phyloP scores from a whole-genome alignment of 768 basidiomycete species.

The Termitomyces sp. region DNA sequence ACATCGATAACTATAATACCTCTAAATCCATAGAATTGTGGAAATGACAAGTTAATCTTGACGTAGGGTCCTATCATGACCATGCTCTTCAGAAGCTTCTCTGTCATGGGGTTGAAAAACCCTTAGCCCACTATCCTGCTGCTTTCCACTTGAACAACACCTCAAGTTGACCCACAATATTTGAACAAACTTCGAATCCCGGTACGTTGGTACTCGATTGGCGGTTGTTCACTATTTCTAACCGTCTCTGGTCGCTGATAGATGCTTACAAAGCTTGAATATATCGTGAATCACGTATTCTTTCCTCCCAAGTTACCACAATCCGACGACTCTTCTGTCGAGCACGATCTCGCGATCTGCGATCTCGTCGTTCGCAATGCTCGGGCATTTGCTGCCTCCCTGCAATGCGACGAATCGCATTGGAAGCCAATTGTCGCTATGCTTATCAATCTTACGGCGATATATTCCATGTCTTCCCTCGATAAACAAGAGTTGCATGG shows the following conservation, averaged over 20 bases:
- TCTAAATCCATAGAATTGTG: no score
- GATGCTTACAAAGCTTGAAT: slow-evolving; percentile 14
- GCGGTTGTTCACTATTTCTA: neutral
- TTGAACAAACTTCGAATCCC: neutral
- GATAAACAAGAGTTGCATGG: slow-evolving; percentile 5
- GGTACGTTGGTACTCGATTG: neutral
- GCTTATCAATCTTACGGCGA: slow-evolving; percentile 17
- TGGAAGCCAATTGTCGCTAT: slow-evolving; percentile 28
- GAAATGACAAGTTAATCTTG: no score
- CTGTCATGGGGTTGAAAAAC: neutral
- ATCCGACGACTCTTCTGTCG: slow-evolving; percentile 21
- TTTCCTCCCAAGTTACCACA: slow-evolving; percentile 36
- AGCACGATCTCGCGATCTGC: slow-evolving; percentile 22
- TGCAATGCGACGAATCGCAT: slow-evolving; percentile 6
- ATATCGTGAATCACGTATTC: slow-evolving; percentile 37
- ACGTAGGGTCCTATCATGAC: no score
- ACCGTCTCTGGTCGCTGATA: neutral
- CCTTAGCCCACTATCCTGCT: neutral
- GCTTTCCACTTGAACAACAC: neutral
- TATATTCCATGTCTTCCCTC: slow-evolving; percentile 3
- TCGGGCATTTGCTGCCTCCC: slow-evolving; percentile 9
- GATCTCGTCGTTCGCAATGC: slow-evolving; percentile 14
- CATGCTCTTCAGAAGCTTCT: no score
- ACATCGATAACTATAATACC: no score
- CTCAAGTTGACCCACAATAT: neutral